Percentiles rank a stretch among this genome's conserved stretches.
Conservation (phyloP, 805 yeast species). For the Cyberlindnera mrakii region DNA sequence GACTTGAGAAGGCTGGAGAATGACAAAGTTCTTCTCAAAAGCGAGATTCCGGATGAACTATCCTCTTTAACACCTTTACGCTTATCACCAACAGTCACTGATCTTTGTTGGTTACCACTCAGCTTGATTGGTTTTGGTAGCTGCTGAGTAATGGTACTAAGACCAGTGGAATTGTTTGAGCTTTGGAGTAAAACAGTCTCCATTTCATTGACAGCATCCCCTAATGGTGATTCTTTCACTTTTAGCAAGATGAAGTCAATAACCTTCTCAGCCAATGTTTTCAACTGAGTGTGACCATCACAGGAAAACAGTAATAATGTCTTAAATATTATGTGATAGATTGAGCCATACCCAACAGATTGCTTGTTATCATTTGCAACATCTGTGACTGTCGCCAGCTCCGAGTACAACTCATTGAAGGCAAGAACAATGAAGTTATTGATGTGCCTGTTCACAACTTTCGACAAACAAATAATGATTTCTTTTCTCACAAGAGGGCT, state of each 20-base stretch:
- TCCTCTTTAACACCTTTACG: neutral
- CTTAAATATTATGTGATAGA: constrained; percentile 84
- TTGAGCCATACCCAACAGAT: constrained; percentile 81
- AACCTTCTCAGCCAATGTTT: constrained; percentile 61
- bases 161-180: constrained; percentile 19
- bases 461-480: constrained; percentile 68
- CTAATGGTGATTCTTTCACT: constrained; percentile 50
- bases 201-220: constrained; percentile 59
- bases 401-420: constrained; percentile 53
- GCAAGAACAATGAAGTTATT: constrained; percentile 83
- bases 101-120: constrained; percentile 28
- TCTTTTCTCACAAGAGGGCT: constrained; percentile 87
- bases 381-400: constrained; percentile 42
- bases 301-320: constrained; percentile 71
- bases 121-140: constrained; percentile 28
- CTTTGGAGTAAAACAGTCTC: constrained; percentile 56
- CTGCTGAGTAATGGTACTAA: constrained; percentile 18
- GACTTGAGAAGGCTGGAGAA: constrained; percentile 24
- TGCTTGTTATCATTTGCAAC: constrained; percentile 29
- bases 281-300: constrained; percentile 84
- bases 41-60: constrained; percentile 11
- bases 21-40: constrained; percentile 23
- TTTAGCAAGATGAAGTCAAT: constrained; percentile 67
- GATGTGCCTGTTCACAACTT: constrained; percentile 61
- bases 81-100: constrained; percentile 13